Evolutionary conservation across 164 flowering plant species (phyloP), one percentile per base, ranked within the genome.

Genomic region (Litsea cubeba): DNA sequence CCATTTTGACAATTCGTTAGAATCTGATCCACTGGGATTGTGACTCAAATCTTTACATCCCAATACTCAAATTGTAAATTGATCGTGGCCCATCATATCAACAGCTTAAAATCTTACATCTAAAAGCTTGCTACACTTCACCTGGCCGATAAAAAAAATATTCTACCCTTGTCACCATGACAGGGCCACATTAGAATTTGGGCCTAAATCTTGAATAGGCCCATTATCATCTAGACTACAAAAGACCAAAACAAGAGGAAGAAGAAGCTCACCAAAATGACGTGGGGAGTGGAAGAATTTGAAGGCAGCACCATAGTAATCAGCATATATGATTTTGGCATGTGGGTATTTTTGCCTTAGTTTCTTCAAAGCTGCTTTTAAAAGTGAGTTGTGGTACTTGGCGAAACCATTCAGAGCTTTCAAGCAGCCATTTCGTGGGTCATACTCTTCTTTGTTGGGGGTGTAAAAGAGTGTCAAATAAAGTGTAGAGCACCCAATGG

Each of bases 221-320:
- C 46, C 46, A 40, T 40, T 40, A 40, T 40, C 11, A 40, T 40
- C 46, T 40, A 40, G 46, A 40, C 46, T 40, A 58, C 5, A 58
- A 6, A n/a, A 18, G 62, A 58, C n/a, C n/a, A n/a, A 58, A 58
- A 58, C 22, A 18, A 58, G 46, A 40, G 46, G 12, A 18, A 25
- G 24, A 24, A n/a, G 26, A 23, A 62, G 72, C 82, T 79, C 22
- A 85, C 93, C 91, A 24, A 76, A 78, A 23, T 74, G 75, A 20
- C 0, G 12, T 12, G 91, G 91, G 2, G 81, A 12, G 26, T 78
- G 82, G 63, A 68, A 68, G 54, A 86, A 76, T 22, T 70, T 81
- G 72, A 71, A 62, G 11, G 88, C 80, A 40, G 82, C 81, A 75
- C 79, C 77, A 78, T 86, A 84, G 69, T 84, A 81, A 64, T 86